Conservation (phyloP, 139 green algal genomes). For the Chlamydomonas sp. region DNA sequence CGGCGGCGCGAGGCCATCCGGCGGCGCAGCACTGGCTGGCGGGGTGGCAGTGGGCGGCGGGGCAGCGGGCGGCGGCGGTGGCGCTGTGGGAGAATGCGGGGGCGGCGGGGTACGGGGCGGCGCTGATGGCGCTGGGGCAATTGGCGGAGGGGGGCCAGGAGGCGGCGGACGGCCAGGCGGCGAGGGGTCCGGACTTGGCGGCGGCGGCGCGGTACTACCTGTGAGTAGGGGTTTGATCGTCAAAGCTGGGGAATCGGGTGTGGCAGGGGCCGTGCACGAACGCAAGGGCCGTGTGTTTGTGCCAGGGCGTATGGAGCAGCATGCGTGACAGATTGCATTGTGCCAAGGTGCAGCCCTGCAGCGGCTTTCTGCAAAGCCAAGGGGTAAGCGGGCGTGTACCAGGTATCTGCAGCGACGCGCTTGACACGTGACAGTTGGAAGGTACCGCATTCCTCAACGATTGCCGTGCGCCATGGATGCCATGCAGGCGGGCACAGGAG, state of each 20-base stretch:
- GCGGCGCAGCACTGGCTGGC: conserved; percentile 35
- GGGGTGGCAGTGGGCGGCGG: conserved; percentile 33
- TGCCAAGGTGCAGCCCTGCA: too few species aligned
- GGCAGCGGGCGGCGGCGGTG: neutral
- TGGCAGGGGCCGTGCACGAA: too few species aligned
- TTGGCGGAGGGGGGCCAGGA: conserved; percentile 28
- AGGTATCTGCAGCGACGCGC: too few species aligned
- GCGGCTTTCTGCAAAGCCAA: too few species aligned
- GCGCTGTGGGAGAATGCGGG: conserved; percentile 31
- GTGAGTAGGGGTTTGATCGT: neutral
- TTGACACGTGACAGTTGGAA: too few species aligned
- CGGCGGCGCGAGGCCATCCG: conserved; percentile 19
- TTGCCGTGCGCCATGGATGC: too few species aligned
- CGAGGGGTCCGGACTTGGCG: conserved; percentile 4
- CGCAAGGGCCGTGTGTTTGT: neutral
- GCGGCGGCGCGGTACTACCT: conserved; percentile 34
- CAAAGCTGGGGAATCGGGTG: too few species aligned
- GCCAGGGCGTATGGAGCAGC: neutral
- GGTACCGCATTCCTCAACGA: too few species aligned
- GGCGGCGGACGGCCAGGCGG: neutral
- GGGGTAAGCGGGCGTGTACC: too few species aligned
- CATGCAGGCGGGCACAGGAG: conserved; percentile 10
- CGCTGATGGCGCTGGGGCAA: conserved; percentile 27
- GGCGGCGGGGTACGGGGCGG: neutral
- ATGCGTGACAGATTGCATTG: too few species aligned